phyloP scores from a whole-genome alignment of 2,329 filamentous ascomycete species.

The Cladosporium sp. region DNA sequence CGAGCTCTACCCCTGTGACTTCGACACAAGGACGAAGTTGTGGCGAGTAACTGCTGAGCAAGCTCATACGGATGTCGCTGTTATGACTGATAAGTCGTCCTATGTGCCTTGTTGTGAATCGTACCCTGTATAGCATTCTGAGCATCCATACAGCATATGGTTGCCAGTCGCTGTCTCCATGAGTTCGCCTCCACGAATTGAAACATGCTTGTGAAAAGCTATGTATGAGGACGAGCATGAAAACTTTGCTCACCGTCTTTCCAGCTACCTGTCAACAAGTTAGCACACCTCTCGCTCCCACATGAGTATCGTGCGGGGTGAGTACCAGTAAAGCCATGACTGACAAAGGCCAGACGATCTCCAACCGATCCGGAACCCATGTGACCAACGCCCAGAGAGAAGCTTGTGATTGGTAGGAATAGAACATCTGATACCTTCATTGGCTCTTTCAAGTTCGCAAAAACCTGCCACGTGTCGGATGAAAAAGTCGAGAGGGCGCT shows the following conservation, averaged over 20 bases:
- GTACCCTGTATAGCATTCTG: no score
- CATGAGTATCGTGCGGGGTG: background rate
- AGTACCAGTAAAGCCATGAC: constrained; percentile 87
- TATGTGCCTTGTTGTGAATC: no score
- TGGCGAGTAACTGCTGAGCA: no score
- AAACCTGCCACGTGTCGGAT: constrained; percentile 78
- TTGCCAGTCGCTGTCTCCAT: background rate
- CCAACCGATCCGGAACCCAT: constrained; percentile 84
- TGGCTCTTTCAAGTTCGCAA: constrained; percentile 75
- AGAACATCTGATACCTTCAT: constrained; percentile 88
- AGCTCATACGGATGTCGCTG: no score
- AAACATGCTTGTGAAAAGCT: background rate
- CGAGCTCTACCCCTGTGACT: no score
- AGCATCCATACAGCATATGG: no score
- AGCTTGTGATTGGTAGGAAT: constrained; percentile 88
- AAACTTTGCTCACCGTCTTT: background rate
- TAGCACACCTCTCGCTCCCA: background rate
- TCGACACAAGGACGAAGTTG: no score
- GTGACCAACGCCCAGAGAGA: constrained; percentile 85
- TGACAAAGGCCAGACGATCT: constrained; percentile 90
- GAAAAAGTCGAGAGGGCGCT: constrained; percentile 67
- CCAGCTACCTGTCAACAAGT: background rate
- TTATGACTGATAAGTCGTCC: no score
- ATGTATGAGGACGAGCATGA: background rate
- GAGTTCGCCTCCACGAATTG: background rate